Evolutionary conservation across 805 yeast genomes (phyloP).

Genomic region (Candida glaebosa): DNA sequence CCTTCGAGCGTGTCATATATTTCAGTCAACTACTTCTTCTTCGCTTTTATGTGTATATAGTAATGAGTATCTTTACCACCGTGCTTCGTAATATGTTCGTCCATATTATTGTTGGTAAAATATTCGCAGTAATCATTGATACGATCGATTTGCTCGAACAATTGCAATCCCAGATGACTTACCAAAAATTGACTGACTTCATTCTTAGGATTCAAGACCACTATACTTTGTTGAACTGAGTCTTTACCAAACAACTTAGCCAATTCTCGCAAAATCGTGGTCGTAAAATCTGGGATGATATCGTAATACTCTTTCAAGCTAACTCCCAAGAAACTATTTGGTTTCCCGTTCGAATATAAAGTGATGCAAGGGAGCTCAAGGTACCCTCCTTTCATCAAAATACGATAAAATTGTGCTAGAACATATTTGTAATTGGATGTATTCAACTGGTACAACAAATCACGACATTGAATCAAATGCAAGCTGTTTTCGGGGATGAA

Average conservation of each 20-base stretch:
- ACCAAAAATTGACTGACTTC: constrained; percentile 30
- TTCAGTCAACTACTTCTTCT: background rate
- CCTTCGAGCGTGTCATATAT: too few species aligned
- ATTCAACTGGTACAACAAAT: constrained; percentile 30
- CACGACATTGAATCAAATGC: constrained; percentile 36
- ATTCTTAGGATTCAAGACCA: constrained; percentile 24
- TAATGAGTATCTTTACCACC: background rate
- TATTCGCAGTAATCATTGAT: constrained; percentile 23
- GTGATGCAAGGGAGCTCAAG: constrained; percentile 29
- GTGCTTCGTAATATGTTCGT: background rate
- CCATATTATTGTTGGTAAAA: constrained; percentile 10
- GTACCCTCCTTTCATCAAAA: constrained; percentile 32
- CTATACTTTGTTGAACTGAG: constrained; percentile 27
- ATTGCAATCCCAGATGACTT: constrained; percentile 23
- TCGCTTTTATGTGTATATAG: constrained; percentile 1
- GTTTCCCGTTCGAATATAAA: constrained; percentile 1
- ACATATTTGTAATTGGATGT: constrained; percentile 21
- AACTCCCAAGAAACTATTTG: constrained; percentile 1
- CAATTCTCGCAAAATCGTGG: constrained; percentile 20
- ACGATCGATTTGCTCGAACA: constrained; percentile 33
- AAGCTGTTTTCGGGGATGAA: constrained; percentile 27
- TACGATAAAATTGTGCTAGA: constrained; percentile 31
- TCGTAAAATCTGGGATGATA: constrained; percentile 24
- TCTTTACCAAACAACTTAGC: constrained; percentile 28
- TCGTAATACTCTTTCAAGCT: constrained; percentile 11